phyloP scores from a whole-genome alignment of 768 basidiomycete species.

The Agrocybe praecox region DNA sequence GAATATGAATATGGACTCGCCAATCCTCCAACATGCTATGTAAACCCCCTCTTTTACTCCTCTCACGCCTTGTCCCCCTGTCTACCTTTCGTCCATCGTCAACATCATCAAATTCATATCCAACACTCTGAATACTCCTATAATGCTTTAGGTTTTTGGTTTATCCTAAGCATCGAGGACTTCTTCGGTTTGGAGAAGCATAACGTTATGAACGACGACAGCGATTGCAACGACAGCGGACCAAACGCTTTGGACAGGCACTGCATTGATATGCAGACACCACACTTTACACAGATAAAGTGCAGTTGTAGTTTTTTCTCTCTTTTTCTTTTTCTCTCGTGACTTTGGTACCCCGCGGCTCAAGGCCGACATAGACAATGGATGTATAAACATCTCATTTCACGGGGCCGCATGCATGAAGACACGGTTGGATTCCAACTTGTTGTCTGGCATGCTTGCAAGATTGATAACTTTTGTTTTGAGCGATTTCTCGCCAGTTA shows the following conservation, averaged over 20 bases:
- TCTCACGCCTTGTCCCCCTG: slow-evolving; percentile 12
- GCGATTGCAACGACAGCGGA: slow-evolving; percentile 2
- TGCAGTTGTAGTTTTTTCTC: neutral
- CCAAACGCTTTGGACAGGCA: too few species aligned
- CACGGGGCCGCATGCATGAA: slow-evolving; percentile 8
- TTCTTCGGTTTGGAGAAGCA: neutral
- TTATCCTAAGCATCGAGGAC: slow-evolving; percentile 15
- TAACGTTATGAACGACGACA: neutral
- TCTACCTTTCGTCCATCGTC: slow-evolving; percentile 6
- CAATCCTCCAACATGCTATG: neutral
- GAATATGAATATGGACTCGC: slow-evolving; percentile 16
- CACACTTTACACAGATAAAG: too few species aligned
- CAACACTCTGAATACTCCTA: slow-evolving; percentile 9
- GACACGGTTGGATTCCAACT: neutral
- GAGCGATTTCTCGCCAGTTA: neutral
- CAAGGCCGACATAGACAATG: slow-evolving; percentile 21
- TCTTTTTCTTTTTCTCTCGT: neutral
- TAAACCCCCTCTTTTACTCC: neutral
- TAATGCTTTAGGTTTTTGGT: slow-evolving; percentile 17
- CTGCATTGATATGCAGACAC: too few species aligned
- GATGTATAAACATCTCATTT: slow-evolving; percentile 11
- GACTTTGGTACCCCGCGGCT: slow-evolving; percentile 17
- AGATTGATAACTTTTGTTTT: slow-evolving; percentile 12
- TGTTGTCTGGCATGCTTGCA: slow-evolving; percentile 3
- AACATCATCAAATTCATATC: slow-evolving; percentile 7